Base-by-base conservation (phyloP, 2,329 filamentous ascomycete species). In the Penicillium sp. region DNA sequence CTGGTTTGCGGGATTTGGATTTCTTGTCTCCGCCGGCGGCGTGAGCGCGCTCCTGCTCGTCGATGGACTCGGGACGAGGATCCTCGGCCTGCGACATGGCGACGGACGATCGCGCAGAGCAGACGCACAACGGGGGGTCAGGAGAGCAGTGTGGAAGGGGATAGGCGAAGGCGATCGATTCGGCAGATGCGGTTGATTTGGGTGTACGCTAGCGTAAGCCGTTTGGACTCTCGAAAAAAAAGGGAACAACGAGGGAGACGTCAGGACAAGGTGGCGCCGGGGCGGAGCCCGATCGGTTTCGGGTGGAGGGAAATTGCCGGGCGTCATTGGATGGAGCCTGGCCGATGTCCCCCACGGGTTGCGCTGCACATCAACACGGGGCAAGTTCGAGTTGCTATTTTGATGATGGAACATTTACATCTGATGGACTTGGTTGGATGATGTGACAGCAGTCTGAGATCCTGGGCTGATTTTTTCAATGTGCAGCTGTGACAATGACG, bases 1-100 rank as follows among this genome's bases (percentile, higher is more conserved):
- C 88, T 60, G 91, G 91, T 73, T 89, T 85, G 72, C 87, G 84
- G 78, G 82, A 94, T 82, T 95, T 95, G 71, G 85, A 81, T 77
- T 90, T 93, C 73, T 84, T 93, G 76, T 78, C 78, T 63, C 61
- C 63, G 43, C 71, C 65, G 38, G 49, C 36, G 55, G 59, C 65
- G 25, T 55, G 61, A 48, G 69, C 66, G 51, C 66, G 66, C 49
- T 73, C 70, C 50, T 73, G 71, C 47, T 70, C 68, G 48, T 71
- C 66, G 41, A 74, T 65, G 25, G 73, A 73, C 53, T 71, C 73
- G 40, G 66, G 59, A 46, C 66, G 69, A 44, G 61, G 62, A 43
- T 62, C 56, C 47, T 72, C 66, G 36, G 66, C 67, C 58, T 68
- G 67, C 49, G 74, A 73, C 74, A 76, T 76, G 44, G 48, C 64